Base-by-base conservation (phyloP, 768 basidiomycete genomes). In the Trametes coccinea region DNA sequence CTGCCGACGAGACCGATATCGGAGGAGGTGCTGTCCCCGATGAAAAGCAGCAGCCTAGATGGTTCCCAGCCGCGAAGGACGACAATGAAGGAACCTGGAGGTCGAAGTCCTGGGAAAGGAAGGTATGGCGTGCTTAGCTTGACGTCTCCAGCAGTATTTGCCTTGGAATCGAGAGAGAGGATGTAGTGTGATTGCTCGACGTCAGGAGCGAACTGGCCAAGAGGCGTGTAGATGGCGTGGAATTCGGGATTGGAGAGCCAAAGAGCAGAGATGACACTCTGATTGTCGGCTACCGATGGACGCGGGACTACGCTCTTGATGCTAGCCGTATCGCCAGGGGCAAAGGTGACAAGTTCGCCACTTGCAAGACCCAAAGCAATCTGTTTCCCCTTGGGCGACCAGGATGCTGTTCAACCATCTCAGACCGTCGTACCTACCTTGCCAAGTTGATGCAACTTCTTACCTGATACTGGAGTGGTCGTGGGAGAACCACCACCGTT, bases 381-480 rank as follows among this genome's bases (percentile, higher is more conserved):
- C 58, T 93, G 91, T 70, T 91, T 93, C 47, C 91, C 92, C 71
- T 91, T 92, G 1, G 91, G 89, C 3, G 91, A 93, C 91, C 92
- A 93, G 11, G 88, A 83, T 8, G 88, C 92, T 93, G 59, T 10
- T 54, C 47, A 16, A 2, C 10, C 10, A 8, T 31, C 14, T 52
- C 54, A n/a, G 8, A 45, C 16, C 63, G 14, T 16, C 10, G 27
- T 7, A 27, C n/a, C 37, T 5, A 10, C 7, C 10, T n/a, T 14
- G 13, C 56, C 37, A 47, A 54, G 48, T 37, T 0, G 3, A 5
- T 31, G 34, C 53, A 27, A 51, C 40, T 62, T 39, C 87, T 60
- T 57, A 90, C 90, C 78, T 60, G 86, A 81, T 8, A 81, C 81
- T 1, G 88, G 87, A 33, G 77, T 78, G 31, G 80, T 79, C 57